Evolutionary conservation across 1,139 yeast species (phyloP).

Genomic region (Pichia kudriavzevii): DNA sequence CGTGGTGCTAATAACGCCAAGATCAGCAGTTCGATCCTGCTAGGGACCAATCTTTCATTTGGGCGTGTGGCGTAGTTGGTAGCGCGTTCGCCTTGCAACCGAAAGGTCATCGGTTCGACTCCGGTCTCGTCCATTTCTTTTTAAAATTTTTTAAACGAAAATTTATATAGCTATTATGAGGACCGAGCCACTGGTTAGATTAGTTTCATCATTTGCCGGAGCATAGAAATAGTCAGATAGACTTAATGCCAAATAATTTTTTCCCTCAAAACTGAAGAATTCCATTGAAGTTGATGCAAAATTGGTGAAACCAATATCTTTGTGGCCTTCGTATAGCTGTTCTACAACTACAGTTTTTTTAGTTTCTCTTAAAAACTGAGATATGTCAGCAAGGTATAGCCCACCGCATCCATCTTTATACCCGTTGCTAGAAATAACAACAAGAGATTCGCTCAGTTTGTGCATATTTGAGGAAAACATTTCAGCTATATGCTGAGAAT

Average conservation of each 20-base stretch:
- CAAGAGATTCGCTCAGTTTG: conserved; percentile 5
- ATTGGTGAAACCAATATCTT: conserved; percentile 30
- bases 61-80: conserved; percentile 5
- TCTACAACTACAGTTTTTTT: conserved; percentile 5
- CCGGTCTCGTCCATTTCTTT: conserved; percentile 47
- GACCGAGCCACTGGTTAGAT: background rate
- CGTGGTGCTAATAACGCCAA: conserved; percentile 80
- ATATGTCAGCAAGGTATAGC: conserved; percentile 33
- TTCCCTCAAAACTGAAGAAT: conserved; percentile 16
- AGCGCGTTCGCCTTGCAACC: conserved; percentile 50
- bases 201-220: background rate
- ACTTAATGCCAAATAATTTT: conserved; percentile 33
- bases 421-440: conserved; percentile 19
- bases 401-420: conserved; percentile 35
- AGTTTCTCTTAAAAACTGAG: conserved; percentile 16
- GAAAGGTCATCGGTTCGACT: conserved; percentile 58
- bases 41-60: conserved; percentile 49
- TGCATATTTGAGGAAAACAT: conserved; percentile 20
- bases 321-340: conserved; percentile 20
- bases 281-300: conserved; percentile 33
- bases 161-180: background rate
- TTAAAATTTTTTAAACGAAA: conserved; percentile 1
- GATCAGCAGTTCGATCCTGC: conserved; percentile 50
- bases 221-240: conserved; percentile 33
- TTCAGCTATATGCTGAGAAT: no score